A percentile compares a stretch with the other conserved stretches of the same genome.
Evolutionary conservation across 2,329 filamentous ascomycete species (phyloP).

Genomic region (Fusarium graminum): DNA sequence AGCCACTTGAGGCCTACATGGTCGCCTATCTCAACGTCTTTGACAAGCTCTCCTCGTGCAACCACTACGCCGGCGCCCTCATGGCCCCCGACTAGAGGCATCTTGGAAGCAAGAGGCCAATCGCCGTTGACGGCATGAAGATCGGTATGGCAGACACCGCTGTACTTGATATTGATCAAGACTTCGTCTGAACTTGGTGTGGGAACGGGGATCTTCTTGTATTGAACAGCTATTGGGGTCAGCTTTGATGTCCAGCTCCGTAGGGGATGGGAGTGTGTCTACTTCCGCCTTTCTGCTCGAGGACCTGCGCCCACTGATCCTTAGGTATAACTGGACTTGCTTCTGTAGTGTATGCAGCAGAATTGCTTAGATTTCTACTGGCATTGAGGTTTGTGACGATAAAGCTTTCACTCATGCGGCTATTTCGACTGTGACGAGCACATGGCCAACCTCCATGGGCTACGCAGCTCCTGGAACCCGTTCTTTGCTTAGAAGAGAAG

Average conservation of each 20-base stretch:
- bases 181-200: constrained; percentile 87
- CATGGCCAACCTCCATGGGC: constrained; percentile 30
- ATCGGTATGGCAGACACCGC: constrained; percentile 90
- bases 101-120: constrained; percentile 83
- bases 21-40: constrained; percentile 82
- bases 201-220: constrained; percentile 83
- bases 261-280: constrained; percentile 27
- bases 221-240: constrained; percentile 64
- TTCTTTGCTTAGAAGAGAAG: constrained; percentile 37
- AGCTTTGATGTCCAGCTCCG: not conserved
- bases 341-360: constrained; percentile 42
- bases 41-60: constrained; percentile 78
- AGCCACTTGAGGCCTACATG: constrained; percentile 90
- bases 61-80: constrained; percentile 84
- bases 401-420: constrained; percentile 18
- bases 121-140: constrained; percentile 82
- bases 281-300: constrained; percentile 80
- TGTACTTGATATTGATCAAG: constrained; percentile 87
- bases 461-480: constrained; percentile 33
- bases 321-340: constrained; percentile 69
- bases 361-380: constrained; percentile 26
- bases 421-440: constrained; percentile 28
- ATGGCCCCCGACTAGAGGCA: constrained; percentile 84
- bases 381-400: constrained; percentile 24
- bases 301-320: constrained; percentile 89